Evolutionary conservation across 306 rosid genomes (phyloP), one percentile per base, ranked within the genome.

Genomic region (Rosa multiflora): DNA sequence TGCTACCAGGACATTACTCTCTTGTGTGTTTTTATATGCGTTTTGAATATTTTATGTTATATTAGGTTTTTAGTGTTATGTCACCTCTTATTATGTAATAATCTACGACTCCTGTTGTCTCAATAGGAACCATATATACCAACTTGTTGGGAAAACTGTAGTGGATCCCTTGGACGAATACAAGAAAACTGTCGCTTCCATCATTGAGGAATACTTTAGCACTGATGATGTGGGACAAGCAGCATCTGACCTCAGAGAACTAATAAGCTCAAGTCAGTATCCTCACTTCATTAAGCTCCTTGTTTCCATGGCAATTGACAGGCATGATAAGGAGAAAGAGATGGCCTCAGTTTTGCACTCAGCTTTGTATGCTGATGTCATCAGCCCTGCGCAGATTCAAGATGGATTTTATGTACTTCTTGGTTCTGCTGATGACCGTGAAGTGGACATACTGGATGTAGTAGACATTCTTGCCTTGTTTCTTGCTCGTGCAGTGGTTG

Each of bases 321-420:
- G 97, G n/a, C n/a, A 93, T 79, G 99, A 95, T 79, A 95, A 93
- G 83, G 99, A 95, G 88, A 95, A 95, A 86, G 99, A 95, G 85
- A 95, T 92, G 99, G 97, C 99, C 55, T 95, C 99, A 8, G 98
- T 95, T 85, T 80, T 95, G 66, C 96, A 93, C 76, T 95, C 99
- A 78, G 90, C 98, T 47, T 79, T 93, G 87, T 95, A 95, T 87
- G 98, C 93, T 71, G 98, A 95, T 91, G 97, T 93, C 67, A 91
- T 95, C 75, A 89, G 92, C 51, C 98, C 99, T 66, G 75, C 82
- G 47, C 99, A 95, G 88, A 95, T 95, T 73, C 88, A 90, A 84
- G 97, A 95, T 84, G 99, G 99, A 4, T 95, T 93, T 86, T 93
- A 91, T 82, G 85, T 95, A 69, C 96, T 95, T 74, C n/a, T n/a